A percentile compares a stretch with the other conserved stretches of the same genome.
Conservation (phyloP, 257 asterid genomes). For the Solanum megistacrolobum region DNA sequence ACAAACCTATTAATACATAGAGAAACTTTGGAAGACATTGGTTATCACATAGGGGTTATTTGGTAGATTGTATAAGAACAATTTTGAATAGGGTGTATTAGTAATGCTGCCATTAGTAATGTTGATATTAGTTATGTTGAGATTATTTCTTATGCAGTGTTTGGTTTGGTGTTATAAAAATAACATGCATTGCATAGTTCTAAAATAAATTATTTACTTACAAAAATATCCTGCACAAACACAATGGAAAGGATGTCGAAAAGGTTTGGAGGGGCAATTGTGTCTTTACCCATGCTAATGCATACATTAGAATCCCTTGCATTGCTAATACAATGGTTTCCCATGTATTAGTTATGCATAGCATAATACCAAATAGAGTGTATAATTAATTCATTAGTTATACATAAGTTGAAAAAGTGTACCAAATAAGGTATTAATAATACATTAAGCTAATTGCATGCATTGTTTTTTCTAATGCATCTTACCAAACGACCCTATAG, state of each 20-base stretch:
- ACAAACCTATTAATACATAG: not conserved
- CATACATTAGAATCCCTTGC: not conserved
- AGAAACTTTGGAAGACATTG: not conserved
- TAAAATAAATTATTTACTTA: not conserved
- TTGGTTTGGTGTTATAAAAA: not conserved
- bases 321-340: not conserved
- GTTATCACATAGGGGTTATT: not conserved
- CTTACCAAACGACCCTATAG: not conserved
- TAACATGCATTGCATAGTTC: not conserved
- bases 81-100: not conserved
- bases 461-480: not conserved
- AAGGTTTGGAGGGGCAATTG: not conserved
- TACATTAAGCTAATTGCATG: not conserved
- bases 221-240: not conserved
- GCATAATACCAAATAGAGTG: not conserved
- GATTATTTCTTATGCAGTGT: not conserved
- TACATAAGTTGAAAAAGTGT: not conserved
- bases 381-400: not conserved
- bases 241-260: not conserved
- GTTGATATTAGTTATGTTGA: not conserved
- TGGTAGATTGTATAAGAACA: not conserved
- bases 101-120: not conserved
- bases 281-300: not conserved
- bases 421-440: not conserved
- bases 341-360: not conserved